These are phyloP conservation scores for Micractinium conductrix DNA, from an alignment of 139 green algal species.

Conservation along the genomic window DNA sequence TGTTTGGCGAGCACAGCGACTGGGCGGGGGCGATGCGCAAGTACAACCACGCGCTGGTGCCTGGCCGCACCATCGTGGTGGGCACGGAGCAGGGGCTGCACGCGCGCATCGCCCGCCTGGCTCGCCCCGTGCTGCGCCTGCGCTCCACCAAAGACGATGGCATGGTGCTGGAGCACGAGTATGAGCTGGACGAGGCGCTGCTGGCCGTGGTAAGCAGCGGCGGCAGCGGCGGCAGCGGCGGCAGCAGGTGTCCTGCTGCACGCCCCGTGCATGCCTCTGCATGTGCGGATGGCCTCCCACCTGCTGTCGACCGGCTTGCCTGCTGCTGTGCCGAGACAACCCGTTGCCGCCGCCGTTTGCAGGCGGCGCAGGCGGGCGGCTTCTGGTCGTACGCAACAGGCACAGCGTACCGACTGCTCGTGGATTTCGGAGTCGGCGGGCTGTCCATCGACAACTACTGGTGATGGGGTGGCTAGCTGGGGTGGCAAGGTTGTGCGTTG, in stretches of 20 bases:
- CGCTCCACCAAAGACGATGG: conserved; percentile 42
- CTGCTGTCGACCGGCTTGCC: neutral
- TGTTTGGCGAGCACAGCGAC: conserved; percentile 80
- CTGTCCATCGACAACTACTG: conserved; percentile 67
- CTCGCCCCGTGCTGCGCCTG: conserved; percentile 36
- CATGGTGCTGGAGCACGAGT: conserved; percentile 1
- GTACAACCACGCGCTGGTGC: conserved; percentile 40
- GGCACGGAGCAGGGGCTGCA: conserved; percentile 67
- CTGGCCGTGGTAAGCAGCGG: conserved; percentile 17
- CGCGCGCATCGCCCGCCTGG: conserved; percentile 23
- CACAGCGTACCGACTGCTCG: conserved; percentile 61
- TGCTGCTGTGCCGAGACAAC: neutral
- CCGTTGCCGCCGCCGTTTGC: neutral
- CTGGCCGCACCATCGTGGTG: conserved; percentile 65
- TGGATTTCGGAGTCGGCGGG: conserved; percentile 55
- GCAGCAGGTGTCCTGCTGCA: neutral
- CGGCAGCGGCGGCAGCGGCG: neutral
- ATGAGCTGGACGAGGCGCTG: conserved; percentile 18
- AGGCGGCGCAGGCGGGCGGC: conserved; percentile 60
- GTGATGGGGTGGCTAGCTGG: too few species aligned
- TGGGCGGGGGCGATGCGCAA: conserved; percentile 52
- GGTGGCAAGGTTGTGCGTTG: too few species aligned
- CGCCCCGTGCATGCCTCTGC: neutral
- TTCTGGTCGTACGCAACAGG: conserved; percentile 77
- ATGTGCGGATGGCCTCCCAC: neutral